Evolutionary conservation across 2,329 filamentous ascomycete species (phyloP), one percentile per base, ranked within the genome.

Genomic region (Botrytis aclada): DNA sequence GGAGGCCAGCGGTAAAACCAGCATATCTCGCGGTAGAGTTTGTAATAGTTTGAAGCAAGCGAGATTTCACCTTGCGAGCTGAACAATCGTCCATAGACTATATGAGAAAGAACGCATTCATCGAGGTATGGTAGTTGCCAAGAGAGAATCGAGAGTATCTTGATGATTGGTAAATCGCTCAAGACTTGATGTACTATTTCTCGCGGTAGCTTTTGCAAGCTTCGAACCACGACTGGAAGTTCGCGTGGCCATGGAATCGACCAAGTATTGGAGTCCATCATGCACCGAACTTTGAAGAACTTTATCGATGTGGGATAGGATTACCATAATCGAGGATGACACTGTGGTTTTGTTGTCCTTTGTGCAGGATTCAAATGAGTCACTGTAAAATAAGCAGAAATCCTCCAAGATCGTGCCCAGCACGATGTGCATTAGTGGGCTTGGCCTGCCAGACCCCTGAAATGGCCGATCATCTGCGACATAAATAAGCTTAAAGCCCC

Each of bases 151-250:
- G 73, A 62, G 25, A 76, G 63, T 2, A 75, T 51, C 60, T 74
- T 71, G 12, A 72, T 25, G 39, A 75, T 22, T 16, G 73, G 71
- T 3, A 75, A 45, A 34, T 74, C 73, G 32, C 69, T 62, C 39
- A 74, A 41, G 60, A 75, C 41, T 60, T 74, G 61, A 41, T 75
- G 74, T 12, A 75, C 72, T 7, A 74, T 29, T 51, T 74, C 74
- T n/a, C 41, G 71, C 16, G 74, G 74, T 14, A 75, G 25, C n/a
- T 61, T 65, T 54, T 65, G 56, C 29, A 76, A 54, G 20, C 45
- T 60, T 14, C 47, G 61, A 37, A 75, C 54, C 37, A 73, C 67
- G 34, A 66, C 64, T 34, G 72, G 70, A 25, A 60, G 61, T 39
- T 51, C 60, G 16, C 34, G 69, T 32, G 69, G 60, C 69, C 69